Percentiles rank a stretch among this genome's conserved stretches.
Conservation (phyloP, 192 early-diverging fungal species). For the Allomyces macrogynus region DNA sequence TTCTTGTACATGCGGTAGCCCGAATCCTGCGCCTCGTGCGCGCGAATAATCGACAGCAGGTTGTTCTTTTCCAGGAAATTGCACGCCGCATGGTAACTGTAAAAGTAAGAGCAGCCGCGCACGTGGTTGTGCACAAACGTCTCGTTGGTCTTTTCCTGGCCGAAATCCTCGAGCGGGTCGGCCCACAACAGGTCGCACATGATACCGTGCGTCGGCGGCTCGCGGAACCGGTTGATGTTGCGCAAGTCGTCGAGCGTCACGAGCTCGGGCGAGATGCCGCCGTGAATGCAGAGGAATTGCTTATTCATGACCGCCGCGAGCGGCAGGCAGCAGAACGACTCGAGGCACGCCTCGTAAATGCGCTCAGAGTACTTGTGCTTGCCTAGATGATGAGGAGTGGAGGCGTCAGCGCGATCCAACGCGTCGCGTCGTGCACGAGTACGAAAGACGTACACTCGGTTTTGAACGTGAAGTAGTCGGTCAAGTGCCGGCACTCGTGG, state of each 20-base stretch:
- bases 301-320: constrained; percentile 84
- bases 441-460: constrained; percentile 55
- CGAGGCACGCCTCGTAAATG: constrained; percentile 78
- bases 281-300: constrained; percentile 91
- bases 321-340: constrained; percentile 81
- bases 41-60: constrained; percentile 83
- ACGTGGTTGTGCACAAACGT: constrained; percentile 82
- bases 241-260: constrained; percentile 78
- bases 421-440: background rate
- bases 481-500: constrained; percentile 92
- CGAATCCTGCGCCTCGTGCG: constrained; percentile 93
- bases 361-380: constrained; percentile 82
- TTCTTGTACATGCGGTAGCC: constrained; percentile 95
- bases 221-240: constrained; percentile 67
- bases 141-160: constrained; percentile 76
- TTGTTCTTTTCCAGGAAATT: constrained; percentile 86
- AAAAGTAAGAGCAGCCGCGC: constrained; percentile 89
- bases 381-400: background rate
- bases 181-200: constrained; percentile 94
- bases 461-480: constrained; percentile 95
- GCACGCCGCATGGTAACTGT: constrained; percentile 77
- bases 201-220: constrained; percentile 80
- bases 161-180: constrained; percentile 91
- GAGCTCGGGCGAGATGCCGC: constrained; percentile 82
- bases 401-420: background rate